Conservation (phyloP, 805 yeast genomes). For the Barnettozyma sucrosica region DNA sequence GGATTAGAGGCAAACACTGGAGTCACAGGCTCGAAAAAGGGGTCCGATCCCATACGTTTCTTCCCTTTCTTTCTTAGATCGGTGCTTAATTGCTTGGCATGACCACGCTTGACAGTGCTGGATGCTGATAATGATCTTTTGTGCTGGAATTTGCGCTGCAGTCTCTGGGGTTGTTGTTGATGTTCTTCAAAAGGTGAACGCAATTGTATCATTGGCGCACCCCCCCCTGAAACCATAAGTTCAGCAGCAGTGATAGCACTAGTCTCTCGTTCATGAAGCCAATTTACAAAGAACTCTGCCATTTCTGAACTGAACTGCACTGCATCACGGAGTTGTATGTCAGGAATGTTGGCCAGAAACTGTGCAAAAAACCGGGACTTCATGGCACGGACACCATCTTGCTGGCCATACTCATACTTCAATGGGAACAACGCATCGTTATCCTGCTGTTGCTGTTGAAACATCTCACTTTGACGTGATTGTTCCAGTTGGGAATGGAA, state of each 20-base stretch:
- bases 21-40: background rate
- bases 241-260: constrained; percentile 6
- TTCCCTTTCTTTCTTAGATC: background rate
- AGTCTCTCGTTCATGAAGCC: constrained; percentile 1
- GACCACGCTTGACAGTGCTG: background rate
- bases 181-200: background rate
- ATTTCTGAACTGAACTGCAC: background rate
- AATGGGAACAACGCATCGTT: background rate
- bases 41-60: background rate
- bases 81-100: background rate
- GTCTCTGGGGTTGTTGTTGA: background rate
- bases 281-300: background rate
- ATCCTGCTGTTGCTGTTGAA: background rate
- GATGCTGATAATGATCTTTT: background rate
- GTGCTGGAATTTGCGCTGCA: background rate
- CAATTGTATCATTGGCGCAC: background rate
- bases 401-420: constrained; percentile 5
- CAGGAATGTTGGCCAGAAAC: constrained; percentile 12
- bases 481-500: constrained; percentile 12
- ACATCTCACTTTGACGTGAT: constrained; percentile 1
- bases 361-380: constrained; percentile 1
- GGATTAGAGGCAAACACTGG: background rate
- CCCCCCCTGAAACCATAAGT: background rate
- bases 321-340: constrained; percentile 5
- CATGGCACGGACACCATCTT: background rate